These are phyloP conservation scores for Trichothecium roseum DNA, from an alignment of 2,329 filamentous ascomycete species.

Conservation along the genomic window DNA sequence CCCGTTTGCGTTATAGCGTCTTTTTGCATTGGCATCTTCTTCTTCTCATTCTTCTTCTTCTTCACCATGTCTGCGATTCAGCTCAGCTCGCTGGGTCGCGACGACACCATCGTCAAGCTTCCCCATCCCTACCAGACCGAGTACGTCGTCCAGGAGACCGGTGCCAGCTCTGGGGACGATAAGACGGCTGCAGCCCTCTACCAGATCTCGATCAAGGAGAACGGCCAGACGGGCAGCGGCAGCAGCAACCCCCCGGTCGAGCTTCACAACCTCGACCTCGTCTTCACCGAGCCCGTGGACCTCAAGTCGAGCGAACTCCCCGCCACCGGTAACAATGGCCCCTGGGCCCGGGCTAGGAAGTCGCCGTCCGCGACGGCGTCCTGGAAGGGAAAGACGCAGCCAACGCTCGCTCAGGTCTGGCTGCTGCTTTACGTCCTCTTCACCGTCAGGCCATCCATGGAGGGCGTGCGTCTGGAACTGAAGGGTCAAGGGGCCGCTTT, in stretches of 20 bases:
- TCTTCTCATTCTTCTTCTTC: no score
- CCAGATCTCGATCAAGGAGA: conserved; percentile 20
- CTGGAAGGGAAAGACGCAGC: conserved; percentile 30
- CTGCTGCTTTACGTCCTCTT: conserved; percentile 42
- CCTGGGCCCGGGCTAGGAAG: conserved; percentile 45
- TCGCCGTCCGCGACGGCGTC: conserved; percentile 33
- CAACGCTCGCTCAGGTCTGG: conserved; percentile 41
- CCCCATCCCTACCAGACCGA: conserved; percentile 38
- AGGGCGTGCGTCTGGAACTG: conserved; percentile 37
- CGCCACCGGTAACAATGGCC: conserved; percentile 40
- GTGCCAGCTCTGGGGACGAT: conserved; percentile 9
- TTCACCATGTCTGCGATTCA: conserved; percentile 9
- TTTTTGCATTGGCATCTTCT: no score
- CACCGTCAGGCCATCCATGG: conserved; percentile 35
- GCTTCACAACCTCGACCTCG: conserved; percentile 23
- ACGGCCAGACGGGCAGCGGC: conserved; percentile 7
- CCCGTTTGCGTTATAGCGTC: no score
- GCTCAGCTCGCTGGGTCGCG: conserved; percentile 16
- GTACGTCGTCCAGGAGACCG: conserved; percentile 26
- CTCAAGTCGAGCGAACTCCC: conserved; percentile 38
- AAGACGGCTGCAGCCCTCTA: conserved; percentile 16
- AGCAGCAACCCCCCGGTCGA: conserved; percentile 14
- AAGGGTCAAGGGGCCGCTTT: conserved; percentile 23
- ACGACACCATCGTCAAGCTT: conserved; percentile 33
- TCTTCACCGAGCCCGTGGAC: conserved; percentile 34